phyloP scores from a whole-genome alignment of 1,139 yeast genomes.

The Candida frijolesensis region DNA sequence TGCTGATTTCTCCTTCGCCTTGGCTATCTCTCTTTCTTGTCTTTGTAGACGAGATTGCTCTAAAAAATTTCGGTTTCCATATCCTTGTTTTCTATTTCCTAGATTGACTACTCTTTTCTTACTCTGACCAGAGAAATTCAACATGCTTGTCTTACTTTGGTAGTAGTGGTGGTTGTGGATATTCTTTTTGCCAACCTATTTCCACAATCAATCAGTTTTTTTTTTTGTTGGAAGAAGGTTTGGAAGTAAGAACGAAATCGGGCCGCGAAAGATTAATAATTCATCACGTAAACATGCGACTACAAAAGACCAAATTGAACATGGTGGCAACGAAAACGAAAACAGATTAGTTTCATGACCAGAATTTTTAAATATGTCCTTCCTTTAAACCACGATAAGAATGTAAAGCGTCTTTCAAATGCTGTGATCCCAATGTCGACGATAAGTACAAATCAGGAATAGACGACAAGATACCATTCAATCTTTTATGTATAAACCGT shows the following conservation, averaged over 20 bases:
- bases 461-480: neutral
- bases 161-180: neutral
- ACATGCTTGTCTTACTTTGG: conserved; percentile 24
- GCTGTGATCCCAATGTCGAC: too few relatives aligned
- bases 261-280: neutral
- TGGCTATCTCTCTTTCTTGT: conserved; percentile 58
- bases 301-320: neutral
- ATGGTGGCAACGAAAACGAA: neutral
- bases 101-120: conserved; percentile 71
- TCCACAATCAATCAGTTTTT: neutral
- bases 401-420: too few relatives aligned
- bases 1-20: conserved; percentile 54
- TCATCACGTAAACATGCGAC: neutral
- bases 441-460: too few relatives aligned
- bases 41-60: conserved; percentile 69
- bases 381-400: too few relatives aligned
- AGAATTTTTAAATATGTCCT: neutral
- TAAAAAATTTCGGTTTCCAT: conserved; percentile 31
- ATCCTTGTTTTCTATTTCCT: conserved; percentile 53
- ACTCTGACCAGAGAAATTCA: conserved; percentile 68
- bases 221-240: neutral
- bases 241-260: conserved; percentile 1
- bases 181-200: neutral
- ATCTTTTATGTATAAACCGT: neutral
- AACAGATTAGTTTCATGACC: neutral